Evolutionary conservation across 139 green algal species (phyloP).

Genomic region (Bryopsis sp.): DNA sequence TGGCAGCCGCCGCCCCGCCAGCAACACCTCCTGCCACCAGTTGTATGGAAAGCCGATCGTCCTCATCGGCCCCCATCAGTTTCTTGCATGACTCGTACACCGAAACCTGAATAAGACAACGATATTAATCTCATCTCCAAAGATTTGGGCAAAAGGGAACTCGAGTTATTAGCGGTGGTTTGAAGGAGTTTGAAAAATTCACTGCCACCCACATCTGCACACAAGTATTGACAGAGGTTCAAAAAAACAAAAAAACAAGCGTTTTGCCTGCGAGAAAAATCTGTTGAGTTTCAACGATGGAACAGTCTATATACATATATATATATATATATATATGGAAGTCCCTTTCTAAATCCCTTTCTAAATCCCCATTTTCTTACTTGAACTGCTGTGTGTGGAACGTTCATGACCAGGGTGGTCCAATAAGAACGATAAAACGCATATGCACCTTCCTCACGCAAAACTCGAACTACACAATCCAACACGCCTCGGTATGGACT

Average conservation of each 20-base stretch:
- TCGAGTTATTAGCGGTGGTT: too few species aligned
- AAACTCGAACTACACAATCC: slow-evolving; percentile 54
- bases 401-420: slow-evolving; percentile 88
- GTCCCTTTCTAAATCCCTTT: too few species aligned
- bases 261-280: too few species aligned
- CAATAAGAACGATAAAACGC: slow-evolving; percentile 85
- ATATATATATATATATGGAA: too few species aligned
- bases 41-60: slow-evolving; percentile 46
- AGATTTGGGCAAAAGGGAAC: too few species aligned
- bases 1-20: slow-evolving; percentile 57
- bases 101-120: slow-evolving; percentile 64
- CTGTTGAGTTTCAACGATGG: too few species aligned
- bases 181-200: too few species aligned
- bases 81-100: slow-evolving; percentile 87
- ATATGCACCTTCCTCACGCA: slow-evolving; percentile 56
- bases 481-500: slow-evolving; percentile 48
- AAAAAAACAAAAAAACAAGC: too few species aligned
- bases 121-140: too few species aligned
- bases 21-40: slow-evolving; percentile 63
- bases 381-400: slow-evolving; percentile 90
- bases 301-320: too few species aligned
- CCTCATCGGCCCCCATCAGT: slow-evolving; percentile 33
- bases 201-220: not conserved
- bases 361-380: too few species aligned
- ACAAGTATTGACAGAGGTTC: too few species aligned